Percentiles rank a stretch among this genome's conserved stretches.
phyloP scores from a whole-genome alignment of 345 rosid genomes.

The Citrus trifoliata region DNA sequence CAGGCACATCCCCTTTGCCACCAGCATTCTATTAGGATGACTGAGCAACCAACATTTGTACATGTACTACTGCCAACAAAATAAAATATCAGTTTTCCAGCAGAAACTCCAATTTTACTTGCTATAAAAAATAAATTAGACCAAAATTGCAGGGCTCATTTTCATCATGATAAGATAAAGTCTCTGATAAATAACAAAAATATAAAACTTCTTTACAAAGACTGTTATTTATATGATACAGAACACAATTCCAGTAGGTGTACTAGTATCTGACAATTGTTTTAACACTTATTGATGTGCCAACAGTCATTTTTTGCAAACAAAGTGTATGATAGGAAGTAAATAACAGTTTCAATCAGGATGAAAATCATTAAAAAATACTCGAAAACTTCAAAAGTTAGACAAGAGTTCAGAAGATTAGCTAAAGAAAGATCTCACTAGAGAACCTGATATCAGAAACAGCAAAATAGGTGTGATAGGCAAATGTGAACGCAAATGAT shows the following conservation, averaged over 20 bases:
- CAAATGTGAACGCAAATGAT: slow-evolving; percentile 58
- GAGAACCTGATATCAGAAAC: slow-evolving; percentile 57
- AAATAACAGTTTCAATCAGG: not conserved
- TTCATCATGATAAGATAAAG: not conserved
- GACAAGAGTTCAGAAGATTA: not conserved
- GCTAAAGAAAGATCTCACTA: not conserved
- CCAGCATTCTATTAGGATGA: not conserved
- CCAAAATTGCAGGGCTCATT: not conserved
- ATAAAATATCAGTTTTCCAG: not conserved
- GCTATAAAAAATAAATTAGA: not conserved
- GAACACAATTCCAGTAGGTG: not conserved
- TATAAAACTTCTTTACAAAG: not conserved
- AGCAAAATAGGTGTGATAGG: slow-evolving; percentile 55
- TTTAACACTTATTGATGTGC: not conserved
- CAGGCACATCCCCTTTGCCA: not conserved
- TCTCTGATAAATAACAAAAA: not conserved
- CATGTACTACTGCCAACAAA: not conserved
- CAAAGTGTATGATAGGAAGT: not conserved
- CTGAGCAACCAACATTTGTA: not conserved
- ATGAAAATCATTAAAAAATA: not conserved
- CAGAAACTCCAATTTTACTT: not conserved
- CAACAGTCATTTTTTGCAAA: not conserved
- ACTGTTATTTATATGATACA: not conserved
- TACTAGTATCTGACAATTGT: not conserved
- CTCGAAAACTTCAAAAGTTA: not conserved